A percentile compares a stretch with the other conserved stretches of the same genome.
These are phyloP conservation scores for Spergularia azorica DNA, from an alignment of 179 eudicot species.

Conservation along the genomic window DNA sequence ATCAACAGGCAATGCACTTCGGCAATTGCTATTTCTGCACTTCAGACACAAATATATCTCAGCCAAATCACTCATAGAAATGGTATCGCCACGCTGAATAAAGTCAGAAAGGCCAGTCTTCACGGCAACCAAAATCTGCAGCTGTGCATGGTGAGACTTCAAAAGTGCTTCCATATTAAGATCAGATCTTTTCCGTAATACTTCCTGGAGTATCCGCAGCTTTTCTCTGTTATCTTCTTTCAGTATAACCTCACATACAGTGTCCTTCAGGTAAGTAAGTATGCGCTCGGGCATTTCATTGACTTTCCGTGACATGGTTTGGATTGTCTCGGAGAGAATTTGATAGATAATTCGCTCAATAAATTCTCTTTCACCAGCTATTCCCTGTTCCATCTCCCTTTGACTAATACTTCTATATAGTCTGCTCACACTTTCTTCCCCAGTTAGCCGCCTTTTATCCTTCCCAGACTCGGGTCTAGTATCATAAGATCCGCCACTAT, in stretches of 20 bases:
- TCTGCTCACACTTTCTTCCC: constrained; percentile 57
- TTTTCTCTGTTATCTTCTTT: constrained; percentile 60
- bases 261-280: constrained; percentile 57
- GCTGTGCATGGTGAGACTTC: constrained; percentile 62
- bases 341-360: constrained; percentile 64
- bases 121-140: constrained; percentile 73
- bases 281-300: constrained; percentile 63
- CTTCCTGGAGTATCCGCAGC: constrained; percentile 60
- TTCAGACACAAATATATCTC: constrained; percentile 75
- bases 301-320: constrained; percentile 62
- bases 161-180: constrained; percentile 63
- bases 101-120: constrained; percentile 68
- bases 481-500: constrained; percentile 67
- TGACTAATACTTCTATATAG: constrained; percentile 42
- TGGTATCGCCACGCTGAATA: constrained; percentile 45
- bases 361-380: constrained; percentile 52
- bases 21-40: constrained; percentile 77
- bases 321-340: constrained; percentile 75
- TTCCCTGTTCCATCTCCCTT: constrained; percentile 47
- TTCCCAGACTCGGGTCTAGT: constrained; percentile 52
- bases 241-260: constrained; percentile 54
- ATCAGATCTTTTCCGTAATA: constrained; percentile 66
- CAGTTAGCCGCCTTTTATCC: constrained; percentile 46
- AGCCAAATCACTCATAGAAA: constrained; percentile 64
- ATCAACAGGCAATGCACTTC: constrained; percentile 78